Evolutionary conservation across 176 grass and related monocot species (phyloP), one percentile per base, ranked within the genome.

Genomic region (Bonia amplexicaulis): DNA sequence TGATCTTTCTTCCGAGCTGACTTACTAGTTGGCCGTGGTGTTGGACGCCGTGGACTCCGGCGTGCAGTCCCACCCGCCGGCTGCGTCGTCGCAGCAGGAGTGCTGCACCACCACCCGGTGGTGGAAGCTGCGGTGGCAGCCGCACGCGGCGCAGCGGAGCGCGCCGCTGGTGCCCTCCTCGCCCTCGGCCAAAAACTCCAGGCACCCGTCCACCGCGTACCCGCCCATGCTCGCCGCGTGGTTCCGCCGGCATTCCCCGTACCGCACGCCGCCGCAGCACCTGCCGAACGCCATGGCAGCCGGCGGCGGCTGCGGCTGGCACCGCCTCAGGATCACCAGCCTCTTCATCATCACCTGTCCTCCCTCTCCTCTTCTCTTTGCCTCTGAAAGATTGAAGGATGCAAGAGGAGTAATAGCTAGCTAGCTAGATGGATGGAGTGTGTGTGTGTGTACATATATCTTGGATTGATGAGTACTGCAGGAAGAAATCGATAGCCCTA

Each of bases 91-190:
- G 82, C 62, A 76, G 88, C 82, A 76, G 82, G 53, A 89, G 63
- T 71, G 77, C 52, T 44, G 83, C 71, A 77, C 75, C 8, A 85
- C 77, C 16, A 88, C 84, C 60, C 85, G 79, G 79, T 74, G 87
- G 83, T 94, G 92, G 80, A 94, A 94, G 83, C 88, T 94, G 61
- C 92, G 89, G 86, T 94, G 92, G 79, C 92, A 94, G 14, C 87
- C 87, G 71, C 92, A 94, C 13, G 89, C 89, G 12, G 89, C 88
- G 86, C 92, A 94, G 61, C 86, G 82, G 47, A 88, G 84, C 53
- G 90, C 93, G 35, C 31, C 85, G 52, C 70, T 31, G 70, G 93
- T 95, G 70, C 93, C 93, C 48, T 95, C 93, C 47, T 40, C 82
- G 9, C 90, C 93, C 8, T 82, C 89, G 46, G 93, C 87, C 82